These are phyloP conservation scores for Peribolospora kevripleyi DNA, from an alignment of 768 basidiomycete genomes.

Conservation along the genomic window DNA sequence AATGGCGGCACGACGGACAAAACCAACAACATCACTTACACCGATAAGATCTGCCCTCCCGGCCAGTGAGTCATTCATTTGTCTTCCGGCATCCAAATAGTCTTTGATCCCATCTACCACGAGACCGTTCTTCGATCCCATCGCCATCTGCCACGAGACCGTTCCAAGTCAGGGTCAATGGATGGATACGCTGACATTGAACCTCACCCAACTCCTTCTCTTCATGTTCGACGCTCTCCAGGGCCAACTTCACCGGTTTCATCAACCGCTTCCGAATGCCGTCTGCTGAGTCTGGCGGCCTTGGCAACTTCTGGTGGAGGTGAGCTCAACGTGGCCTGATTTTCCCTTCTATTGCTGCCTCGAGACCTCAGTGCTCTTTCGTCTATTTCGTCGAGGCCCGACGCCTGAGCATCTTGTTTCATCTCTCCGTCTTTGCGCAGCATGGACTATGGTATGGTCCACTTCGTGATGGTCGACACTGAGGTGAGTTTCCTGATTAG, in stretches of 20 bases:
- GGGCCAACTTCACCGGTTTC: slow-evolving; percentile 9
- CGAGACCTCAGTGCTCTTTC: background rate
- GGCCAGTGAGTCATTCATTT: slow-evolving; percentile 1
- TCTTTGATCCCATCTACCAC: background rate
- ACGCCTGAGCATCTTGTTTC: too few relatives aligned
- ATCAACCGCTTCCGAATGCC: slow-evolving; percentile 13
- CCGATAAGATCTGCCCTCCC: slow-evolving; percentile 1
- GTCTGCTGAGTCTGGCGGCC: slow-evolving; percentile 6
- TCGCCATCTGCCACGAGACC: background rate
- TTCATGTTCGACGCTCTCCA: slow-evolving; percentile 1
- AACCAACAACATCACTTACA: slow-evolving; percentile 1
- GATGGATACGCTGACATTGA: background rate
- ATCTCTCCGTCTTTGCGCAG: too few relatives aligned
- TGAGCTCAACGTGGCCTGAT: slow-evolving; percentile 1
- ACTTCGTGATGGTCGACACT: slow-evolving; percentile 13
- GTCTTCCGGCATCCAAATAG: background rate
- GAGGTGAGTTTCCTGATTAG: slow-evolving; percentile 10
- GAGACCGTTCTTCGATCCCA: too few relatives aligned
- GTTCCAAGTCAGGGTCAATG: too few relatives aligned
- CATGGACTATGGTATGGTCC: slow-evolving; percentile 12
- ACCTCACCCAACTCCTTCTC: slow-evolving; percentile 2
- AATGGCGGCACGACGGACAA: slow-evolving; percentile 6
- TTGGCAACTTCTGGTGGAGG: slow-evolving; percentile 14
- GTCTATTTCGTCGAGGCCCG: background rate
- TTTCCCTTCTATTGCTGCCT: too few relatives aligned